Conservation (phyloP, 192 early-diverging fungal genomes). For the Podila horticola region DNA sequence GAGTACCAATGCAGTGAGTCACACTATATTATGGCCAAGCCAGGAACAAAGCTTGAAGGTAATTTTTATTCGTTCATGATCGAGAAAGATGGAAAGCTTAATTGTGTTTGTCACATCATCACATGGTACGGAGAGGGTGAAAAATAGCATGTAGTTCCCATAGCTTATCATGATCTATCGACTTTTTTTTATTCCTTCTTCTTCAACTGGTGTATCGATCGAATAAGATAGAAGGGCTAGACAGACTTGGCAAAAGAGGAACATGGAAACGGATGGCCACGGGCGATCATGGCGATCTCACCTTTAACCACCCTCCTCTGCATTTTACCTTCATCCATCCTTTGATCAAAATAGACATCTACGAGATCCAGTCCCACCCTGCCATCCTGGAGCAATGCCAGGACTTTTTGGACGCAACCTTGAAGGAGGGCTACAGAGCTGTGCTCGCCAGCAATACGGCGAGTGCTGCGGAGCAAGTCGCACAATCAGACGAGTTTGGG, state of each 20-base stretch:
- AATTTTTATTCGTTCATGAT: not conserved
- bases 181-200: not conserved
- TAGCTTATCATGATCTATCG: not conserved
- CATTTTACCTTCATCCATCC: not conserved
- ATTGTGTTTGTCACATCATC: too few relatives aligned
- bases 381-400: constrained; percentile 48
- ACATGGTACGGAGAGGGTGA: too few relatives aligned
- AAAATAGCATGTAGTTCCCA: not conserved
- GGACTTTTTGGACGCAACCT: constrained; percentile 35
- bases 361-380: constrained; percentile 43
- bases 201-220: too few relatives aligned
- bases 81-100: not conserved
- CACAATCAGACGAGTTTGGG: constrained; percentile 20
- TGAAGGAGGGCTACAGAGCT: constrained; percentile 38
- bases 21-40: constrained; percentile 41
- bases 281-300: not conserved
- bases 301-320: not conserved
- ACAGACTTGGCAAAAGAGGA: too few relatives aligned
- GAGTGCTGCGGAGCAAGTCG: constrained; percentile 43
- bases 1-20: constrained; percentile 49
- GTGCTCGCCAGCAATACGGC: constrained; percentile 47
- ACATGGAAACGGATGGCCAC: not conserved
- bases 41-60: constrained; percentile 26
- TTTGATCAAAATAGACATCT: constrained; percentile 14
- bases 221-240: too few relatives aligned